phyloP scores from a whole-genome alignment of 23 red algal species.

The Cyanidiococcus yangmingshanensis region DNA sequence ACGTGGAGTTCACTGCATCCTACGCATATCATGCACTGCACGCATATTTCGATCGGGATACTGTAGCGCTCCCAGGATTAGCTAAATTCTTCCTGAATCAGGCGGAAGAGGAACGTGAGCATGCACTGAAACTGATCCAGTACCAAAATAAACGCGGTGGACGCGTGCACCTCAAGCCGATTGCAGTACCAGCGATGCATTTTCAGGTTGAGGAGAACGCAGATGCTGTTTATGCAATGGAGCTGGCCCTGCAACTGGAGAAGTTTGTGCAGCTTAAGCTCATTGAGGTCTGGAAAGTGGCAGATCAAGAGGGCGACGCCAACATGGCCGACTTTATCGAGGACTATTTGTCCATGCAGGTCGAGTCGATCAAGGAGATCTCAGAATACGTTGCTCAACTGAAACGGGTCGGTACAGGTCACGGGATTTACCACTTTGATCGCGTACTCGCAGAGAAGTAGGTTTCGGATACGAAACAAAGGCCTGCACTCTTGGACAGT shows the following conservation, averaged over 20 bases:
- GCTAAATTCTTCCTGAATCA: conserved; percentile 87
- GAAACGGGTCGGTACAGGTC: conserved; percentile 73
- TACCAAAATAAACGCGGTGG: conserved; percentile 87
- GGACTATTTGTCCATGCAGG: conserved; percentile 55
- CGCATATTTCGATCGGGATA: conserved; percentile 91
- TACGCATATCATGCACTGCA: conserved; percentile 89
- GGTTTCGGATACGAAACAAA: no score
- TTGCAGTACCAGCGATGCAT: conserved; percentile 82
- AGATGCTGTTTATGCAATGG: conserved; percentile 80
- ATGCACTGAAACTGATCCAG: conserved; percentile 76
- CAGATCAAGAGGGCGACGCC: conserved; percentile 41
- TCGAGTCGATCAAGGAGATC: conserved; percentile 67
- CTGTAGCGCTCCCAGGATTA: conserved; percentile 83
- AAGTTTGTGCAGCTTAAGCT: conserved; percentile 87
- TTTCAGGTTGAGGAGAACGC: conserved; percentile 66
- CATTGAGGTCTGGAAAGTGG: conserved; percentile 57
- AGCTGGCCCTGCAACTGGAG: conserved; percentile 89
- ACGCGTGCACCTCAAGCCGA: conserved; percentile 60
- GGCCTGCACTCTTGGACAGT: no score
- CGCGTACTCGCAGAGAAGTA: conserved; percentile 26
- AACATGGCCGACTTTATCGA: conserved; percentile 81
- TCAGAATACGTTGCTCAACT: conserved; percentile 91
- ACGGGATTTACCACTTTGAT: conserved; percentile 95
- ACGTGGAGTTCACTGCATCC: conserved; percentile 91
- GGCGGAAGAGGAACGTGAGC: conserved; percentile 57